A percentile compares a stretch with the other conserved stretches of the same genome.
Evolutionary conservation across 2,329 filamentous ascomycete species (phyloP).

Genomic region (Xylaria sp.): DNA sequence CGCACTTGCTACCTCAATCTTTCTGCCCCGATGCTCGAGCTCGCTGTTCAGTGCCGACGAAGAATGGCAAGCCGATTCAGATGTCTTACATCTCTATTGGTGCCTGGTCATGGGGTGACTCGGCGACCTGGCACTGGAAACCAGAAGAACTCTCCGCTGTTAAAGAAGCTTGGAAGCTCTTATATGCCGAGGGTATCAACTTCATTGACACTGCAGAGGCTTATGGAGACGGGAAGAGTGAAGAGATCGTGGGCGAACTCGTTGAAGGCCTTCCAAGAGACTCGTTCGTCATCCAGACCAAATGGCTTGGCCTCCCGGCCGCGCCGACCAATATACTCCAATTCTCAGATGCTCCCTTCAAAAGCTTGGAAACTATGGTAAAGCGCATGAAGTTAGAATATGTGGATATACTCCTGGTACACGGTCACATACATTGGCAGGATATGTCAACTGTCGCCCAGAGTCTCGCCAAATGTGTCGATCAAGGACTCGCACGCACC

Average conservation of each 20-base stretch:
- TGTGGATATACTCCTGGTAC: conserved; percentile 10
- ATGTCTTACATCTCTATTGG: neutral
- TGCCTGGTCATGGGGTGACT: conserved; percentile 2
- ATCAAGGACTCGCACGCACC: conserved; percentile 6
- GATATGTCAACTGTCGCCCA: conserved; percentile 1
- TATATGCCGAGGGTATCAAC: neutral
- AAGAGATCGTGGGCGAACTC: neutral
- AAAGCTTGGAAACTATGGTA: neutral
- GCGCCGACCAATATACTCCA: neutral
- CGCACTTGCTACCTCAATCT: neutral
- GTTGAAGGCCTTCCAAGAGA: neutral
- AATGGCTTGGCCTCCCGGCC: conserved; percentile 7
- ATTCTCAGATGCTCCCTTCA: conserved; percentile 6
- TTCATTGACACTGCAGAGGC: neutral
- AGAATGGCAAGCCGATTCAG: neutral
- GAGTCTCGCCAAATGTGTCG: conserved; percentile 5
- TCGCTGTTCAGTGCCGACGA: neutral
- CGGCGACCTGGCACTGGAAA: neutral
- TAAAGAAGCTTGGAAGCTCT: neutral
- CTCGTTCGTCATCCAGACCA: conserved; percentile 11
- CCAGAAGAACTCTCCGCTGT: neutral
- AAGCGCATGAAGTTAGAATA: conserved; percentile 8
- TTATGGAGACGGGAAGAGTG: neutral
- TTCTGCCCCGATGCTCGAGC: neutral
- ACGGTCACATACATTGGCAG: conserved; percentile 1